Percentiles rank a stretch among this genome's conserved stretches.
phyloP scores from a whole-genome alignment of 169 alveolate species.

The Plasmodium ovale region DNA sequence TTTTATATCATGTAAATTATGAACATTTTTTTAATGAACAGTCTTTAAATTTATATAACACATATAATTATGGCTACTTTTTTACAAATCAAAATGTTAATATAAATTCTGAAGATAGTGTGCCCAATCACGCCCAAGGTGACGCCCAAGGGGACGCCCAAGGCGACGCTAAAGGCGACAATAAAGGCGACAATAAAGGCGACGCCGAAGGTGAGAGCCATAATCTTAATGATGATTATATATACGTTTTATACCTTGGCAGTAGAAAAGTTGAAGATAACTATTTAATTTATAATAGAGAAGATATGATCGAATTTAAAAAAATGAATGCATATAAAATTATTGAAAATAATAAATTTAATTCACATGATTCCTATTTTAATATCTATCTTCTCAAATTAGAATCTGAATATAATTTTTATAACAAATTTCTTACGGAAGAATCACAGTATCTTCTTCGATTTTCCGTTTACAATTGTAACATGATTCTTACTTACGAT shows the following conservation, averaged over 20 bases:
- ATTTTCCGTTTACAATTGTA: slow-evolving; percentile 38
- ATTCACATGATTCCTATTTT: slow-evolving; percentile 10
- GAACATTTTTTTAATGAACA: slow-evolving; percentile 11
- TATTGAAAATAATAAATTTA: slow-evolving; percentile 23
- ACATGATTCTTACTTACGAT: slow-evolving; percentile 25
- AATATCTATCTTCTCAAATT: slow-evolving; percentile 36
- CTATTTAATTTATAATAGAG: slow-evolving; percentile 26
- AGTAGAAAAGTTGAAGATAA: slow-evolving; percentile 21
- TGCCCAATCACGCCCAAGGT: too few relatives aligned
- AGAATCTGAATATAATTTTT: slow-evolving; percentile 55
- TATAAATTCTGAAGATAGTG: too few relatives aligned
- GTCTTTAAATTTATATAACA: slow-evolving; percentile 13
- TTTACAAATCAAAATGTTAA: slow-evolving; percentile 59
- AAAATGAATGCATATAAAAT: slow-evolving; percentile 30
- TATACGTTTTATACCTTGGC: slow-evolving; percentile 48
- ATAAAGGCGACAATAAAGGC: too few relatives aligned
- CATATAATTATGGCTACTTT: slow-evolving; percentile 63
- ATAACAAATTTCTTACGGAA: slow-evolving; percentile 4
- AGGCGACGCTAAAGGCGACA: too few relatives aligned
- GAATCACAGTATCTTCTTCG: slow-evolving; percentile 2
- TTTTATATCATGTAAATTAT: slow-evolving; percentile 41
- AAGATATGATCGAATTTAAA: slow-evolving; percentile 51
- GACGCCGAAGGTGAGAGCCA: background rate
- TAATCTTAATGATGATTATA: background rate
- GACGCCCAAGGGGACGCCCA: too few relatives aligned